phyloP scores from a whole-genome alignment of 2,329 filamentous ascomycete genomes.

The Aspergillus sp. region DNA sequence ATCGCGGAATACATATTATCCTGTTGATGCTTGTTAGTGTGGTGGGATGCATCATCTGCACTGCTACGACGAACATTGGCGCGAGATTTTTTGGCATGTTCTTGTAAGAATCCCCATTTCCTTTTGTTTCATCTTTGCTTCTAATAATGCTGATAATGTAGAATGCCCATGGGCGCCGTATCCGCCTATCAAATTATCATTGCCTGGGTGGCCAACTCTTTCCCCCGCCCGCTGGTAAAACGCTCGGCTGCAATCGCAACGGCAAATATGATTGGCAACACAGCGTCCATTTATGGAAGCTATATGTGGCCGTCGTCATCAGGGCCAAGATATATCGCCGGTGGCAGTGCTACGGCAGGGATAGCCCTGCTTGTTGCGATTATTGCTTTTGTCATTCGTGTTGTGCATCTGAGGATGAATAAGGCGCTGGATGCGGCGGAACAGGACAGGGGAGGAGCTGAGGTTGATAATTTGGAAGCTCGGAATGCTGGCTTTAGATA shows the following conservation, averaged over 20 bases:
- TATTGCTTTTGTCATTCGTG: slow-evolving; percentile 37
- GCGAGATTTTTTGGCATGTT: slow-evolving; percentile 66
- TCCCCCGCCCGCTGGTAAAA: slow-evolving; percentile 48
- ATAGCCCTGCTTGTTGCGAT: slow-evolving; percentile 39
- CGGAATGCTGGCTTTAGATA: slow-evolving; percentile 23
- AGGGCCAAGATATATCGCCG: slow-evolving; percentile 42
- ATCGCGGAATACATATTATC: slow-evolving; percentile 61
- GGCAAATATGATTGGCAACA: slow-evolving; percentile 47
- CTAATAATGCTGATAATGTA: slow-evolving; percentile 1
- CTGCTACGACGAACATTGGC: slow-evolving; percentile 52
- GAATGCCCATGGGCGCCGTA: slow-evolving; percentile 58
- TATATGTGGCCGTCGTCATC: slow-evolving; percentile 41
- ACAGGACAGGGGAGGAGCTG: slow-evolving; percentile 10
- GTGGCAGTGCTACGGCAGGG: slow-evolving; percentile 38
- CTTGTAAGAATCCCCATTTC: slow-evolving; percentile 33
- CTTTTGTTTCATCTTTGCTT: not conserved
- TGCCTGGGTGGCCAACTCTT: slow-evolving; percentile 47
- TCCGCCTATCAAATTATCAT: slow-evolving; percentile 48
- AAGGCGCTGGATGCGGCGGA: slow-evolving; percentile 31
- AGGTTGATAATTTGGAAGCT: not conserved
- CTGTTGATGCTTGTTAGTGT: slow-evolving; percentile 55
- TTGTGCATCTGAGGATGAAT: slow-evolving; percentile 39
- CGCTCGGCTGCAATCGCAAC: slow-evolving; percentile 47
- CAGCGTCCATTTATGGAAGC: slow-evolving; percentile 44
- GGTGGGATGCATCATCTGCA: slow-evolving; percentile 59